Conservation (phyloP, 2,329 filamentous ascomycete genomes). For the Thyridium curvatum region DNA sequence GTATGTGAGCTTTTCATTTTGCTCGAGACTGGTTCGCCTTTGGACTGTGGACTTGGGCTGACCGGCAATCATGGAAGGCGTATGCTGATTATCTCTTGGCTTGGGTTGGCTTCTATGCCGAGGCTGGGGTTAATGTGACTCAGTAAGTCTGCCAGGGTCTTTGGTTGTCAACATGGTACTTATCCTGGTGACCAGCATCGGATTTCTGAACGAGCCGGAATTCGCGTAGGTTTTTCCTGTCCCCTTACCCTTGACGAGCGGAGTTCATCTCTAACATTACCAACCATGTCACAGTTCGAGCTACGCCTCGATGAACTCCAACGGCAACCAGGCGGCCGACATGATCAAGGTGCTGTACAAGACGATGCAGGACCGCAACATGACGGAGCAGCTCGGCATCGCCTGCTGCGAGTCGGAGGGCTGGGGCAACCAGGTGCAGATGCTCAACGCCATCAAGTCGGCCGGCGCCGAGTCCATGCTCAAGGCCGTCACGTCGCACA, state of each 20-base stretch:
- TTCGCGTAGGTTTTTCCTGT: conserved; percentile 15
- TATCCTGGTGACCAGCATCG: conserved; percentile 21
- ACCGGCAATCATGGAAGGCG: conserved; percentile 23
- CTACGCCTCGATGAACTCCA: conserved; percentile 51
- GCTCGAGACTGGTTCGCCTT: no score
- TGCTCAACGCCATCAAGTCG: conserved; percentile 27
- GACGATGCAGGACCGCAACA: conserved; percentile 23
- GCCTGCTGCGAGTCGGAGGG: conserved; percentile 31
- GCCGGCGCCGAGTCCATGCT: conserved; percentile 23
- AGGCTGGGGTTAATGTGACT: conserved; percentile 34
- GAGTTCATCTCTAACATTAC: conserved; percentile 4
- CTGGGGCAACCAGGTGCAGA: conserved; percentile 28
- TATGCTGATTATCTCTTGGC: conserved; percentile 42
- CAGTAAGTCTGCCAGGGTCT: no score
- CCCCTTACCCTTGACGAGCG: not conserved
- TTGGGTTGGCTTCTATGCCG: conserved; percentile 39
- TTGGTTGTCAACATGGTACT: no score
- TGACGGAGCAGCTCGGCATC: conserved; percentile 22
- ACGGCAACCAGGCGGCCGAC: conserved; percentile 65
- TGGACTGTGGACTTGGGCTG: no score
- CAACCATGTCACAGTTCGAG: conserved; percentile 7
- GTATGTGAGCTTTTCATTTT: not conserved
- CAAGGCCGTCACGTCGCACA: conserved; percentile 29
- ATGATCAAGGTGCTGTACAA: conserved; percentile 42
- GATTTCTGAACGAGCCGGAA: conserved; percentile 42